These are phyloP conservation scores for Fremontodendron californicum DNA, from an alignment of 345 rosid genomes.

Conservation along the genomic window DNA sequence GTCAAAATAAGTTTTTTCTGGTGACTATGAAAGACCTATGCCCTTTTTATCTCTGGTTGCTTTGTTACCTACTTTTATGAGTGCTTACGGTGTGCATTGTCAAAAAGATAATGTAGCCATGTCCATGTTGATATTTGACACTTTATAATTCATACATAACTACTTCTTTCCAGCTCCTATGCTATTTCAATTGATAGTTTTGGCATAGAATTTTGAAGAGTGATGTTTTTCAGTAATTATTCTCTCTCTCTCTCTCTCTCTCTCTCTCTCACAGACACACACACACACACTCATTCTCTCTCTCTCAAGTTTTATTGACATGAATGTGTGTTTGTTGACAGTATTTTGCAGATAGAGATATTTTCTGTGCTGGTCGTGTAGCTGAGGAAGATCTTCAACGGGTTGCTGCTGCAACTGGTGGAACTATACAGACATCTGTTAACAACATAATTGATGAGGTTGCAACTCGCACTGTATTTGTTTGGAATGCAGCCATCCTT, in stretches of 20 bases:
- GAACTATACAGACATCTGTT: conserved; percentile 93
- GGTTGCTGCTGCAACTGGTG: conserved; percentile 97
- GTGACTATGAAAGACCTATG: neutral
- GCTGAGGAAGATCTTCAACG: conserved; percentile 89
- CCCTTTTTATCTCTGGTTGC: neutral
- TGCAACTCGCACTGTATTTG: neutral
- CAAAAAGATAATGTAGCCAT: neutral
- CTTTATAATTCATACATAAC: neutral
- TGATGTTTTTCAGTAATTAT: neutral
- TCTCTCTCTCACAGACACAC: no score
- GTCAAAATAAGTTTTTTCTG: neutral
- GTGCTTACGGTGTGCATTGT: neutral
- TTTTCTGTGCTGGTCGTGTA: conserved; percentile 99
- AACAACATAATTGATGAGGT: conserved; percentile 93
- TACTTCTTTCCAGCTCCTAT: neutral
- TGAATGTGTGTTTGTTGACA: conserved; percentile 29
- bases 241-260: no score
- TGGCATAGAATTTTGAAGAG: neutral
- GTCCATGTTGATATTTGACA: neutral
- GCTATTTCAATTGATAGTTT: neutral
- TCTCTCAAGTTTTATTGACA: neutral
- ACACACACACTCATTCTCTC: no score
- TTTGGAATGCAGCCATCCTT: neutral
- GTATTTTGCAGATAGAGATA: conserved; percentile 99
- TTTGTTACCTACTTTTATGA: neutral